Base-by-base conservation (phyloP, 2,329 filamentous ascomycete species). In the Nemania diffusa region DNA sequence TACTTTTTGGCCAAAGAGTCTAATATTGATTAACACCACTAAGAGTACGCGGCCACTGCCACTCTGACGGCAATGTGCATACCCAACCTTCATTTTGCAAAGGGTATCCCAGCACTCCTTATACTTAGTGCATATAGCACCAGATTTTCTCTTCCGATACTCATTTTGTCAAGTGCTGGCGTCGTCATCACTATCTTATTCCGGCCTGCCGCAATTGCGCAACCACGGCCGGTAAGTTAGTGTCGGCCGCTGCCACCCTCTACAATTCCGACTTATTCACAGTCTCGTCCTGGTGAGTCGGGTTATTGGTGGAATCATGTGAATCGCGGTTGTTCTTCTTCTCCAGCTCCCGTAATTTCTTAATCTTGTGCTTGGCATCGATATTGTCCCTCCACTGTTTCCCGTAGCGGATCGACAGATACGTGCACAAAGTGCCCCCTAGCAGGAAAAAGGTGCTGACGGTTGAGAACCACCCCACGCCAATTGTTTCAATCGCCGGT, bases 391-490 rank as follows among this genome's bases (percentile, higher is more conserved):
- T 73, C 82, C 82, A 84, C 13, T 64, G 63, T 64, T 79, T 76
- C 15, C 82, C 82, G 76, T 79, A 79, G 50, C 72, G 76, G 63
- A 83, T 79, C 5, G 80, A 77, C 11, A 79, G 75, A 71, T 78
- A 75, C 4, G 80, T 75, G 27, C 78, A 79, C 20, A 78, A 48
- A 2, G 81, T 74, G 29, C 81, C 79, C n/a, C 73, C 62, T 17
- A 81, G 71, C 61, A 84, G 66, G 56, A 83, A 78, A 5, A 74
- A 68, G 3, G 71, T 69, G 69, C 80, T 81, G 65, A 77, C 90
- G 1, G 92, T 94, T 52, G 86, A 90, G 76, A 94, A 94, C 91
- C 92, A 94, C 0, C 92, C 93, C 0, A 95, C 89, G 3, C 93
- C 92, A 62, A 96, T 90, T 32, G 79, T 81, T 67, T 93, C 82